Evolutionary conservation across 2,329 filamentous ascomycete species (phyloP), one percentile per base, ranked within the genome.

Genomic region (Beauveria sp.): DNA sequence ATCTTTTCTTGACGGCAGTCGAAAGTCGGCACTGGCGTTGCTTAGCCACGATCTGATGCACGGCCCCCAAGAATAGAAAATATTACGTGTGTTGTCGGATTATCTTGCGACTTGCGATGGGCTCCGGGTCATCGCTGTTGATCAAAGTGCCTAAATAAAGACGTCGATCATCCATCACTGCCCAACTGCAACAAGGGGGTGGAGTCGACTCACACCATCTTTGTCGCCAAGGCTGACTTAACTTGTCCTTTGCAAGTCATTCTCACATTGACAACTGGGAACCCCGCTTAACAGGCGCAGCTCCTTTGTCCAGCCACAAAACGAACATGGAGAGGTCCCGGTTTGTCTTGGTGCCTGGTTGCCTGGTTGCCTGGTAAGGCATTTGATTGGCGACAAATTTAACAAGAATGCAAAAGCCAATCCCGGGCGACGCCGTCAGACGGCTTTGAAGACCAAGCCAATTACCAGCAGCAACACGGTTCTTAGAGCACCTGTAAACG

Each of bases 51-150:
- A 56, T 56, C 43, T 47, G 26, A 47, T 44, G 41, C 43, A 28
- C 20, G 43, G 22, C 5, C 28, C 55, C 55, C 55, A 40, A 58
- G 55, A 58, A 58, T 58, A 58, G 55, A 58, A 50, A 20, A 50
- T 51, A 51, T 51, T 58, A 58, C 55, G 55, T 58, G 55, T 48
- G 46, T 51, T 46, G 54, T 56, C 54, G 43, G 54, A 44, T 56
- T 47, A 37, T 28, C 41, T 24, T 2, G 26, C 41, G 14, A 18
- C 14, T 47, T n/a, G 43, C 54, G 54, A 46, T 43, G 37, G 16
- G 16, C n/a, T 24, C 28, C 54, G 54, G 54, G n/a, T 28, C 43
- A 37, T 56, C 54, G 43, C 54, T 2, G 54, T 47, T 47, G 54
- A 26, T 37, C 54, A 22, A 26, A 43, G 51, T 43, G 26, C 22